Percentiles rank a stretch among this genome's conserved stretches.
These are phyloP conservation scores for Umbellularia californica DNA, from an alignment of 164 flowering plant species.

Conservation along the genomic window DNA sequence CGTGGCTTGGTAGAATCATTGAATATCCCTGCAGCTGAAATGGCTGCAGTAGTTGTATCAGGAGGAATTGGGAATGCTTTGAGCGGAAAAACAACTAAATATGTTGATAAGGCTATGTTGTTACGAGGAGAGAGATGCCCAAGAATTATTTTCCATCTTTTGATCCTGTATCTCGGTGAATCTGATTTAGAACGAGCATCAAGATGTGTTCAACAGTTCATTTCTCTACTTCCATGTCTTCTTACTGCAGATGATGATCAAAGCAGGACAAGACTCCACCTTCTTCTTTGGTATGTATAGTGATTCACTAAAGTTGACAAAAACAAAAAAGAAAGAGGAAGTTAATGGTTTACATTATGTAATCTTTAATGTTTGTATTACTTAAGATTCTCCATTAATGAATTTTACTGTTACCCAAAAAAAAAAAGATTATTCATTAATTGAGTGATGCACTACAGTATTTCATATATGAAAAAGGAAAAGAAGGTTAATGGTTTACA, in stretches of 20 bases:
- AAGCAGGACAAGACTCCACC: constrained; percentile 84
- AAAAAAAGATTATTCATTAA: too few species aligned
- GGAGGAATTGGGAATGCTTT: constrained; percentile 92
- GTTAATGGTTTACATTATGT: too few species aligned
- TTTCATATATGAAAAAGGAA: too few species aligned
- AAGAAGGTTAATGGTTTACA: neutral
- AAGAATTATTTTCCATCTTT: constrained; percentile 71
- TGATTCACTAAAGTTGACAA: too few species aligned
- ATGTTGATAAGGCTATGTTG: constrained; percentile 86
- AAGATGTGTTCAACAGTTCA: constrained; percentile 73
- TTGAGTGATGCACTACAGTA: too few species aligned
- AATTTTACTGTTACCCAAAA: too few species aligned
- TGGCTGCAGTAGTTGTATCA: constrained; percentile 99
- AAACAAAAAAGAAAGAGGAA: too few species aligned
- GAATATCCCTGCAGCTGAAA: constrained; percentile 98
- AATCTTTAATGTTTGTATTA: too few species aligned
- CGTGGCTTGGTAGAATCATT: constrained; percentile 96
- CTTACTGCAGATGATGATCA: constrained; percentile 87
- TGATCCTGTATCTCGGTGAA: constrained; percentile 69
- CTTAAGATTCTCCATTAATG: too few species aligned
- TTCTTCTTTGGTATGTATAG: constrained; percentile 70
- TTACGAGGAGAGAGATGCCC: constrained; percentile 91
- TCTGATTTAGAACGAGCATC: constrained; percentile 80
- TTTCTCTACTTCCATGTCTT: constrained; percentile 73
- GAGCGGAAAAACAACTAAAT: constrained; percentile 74